phyloP scores from a whole-genome alignment of 306 rosid species.

The Neltuma alba region DNA sequence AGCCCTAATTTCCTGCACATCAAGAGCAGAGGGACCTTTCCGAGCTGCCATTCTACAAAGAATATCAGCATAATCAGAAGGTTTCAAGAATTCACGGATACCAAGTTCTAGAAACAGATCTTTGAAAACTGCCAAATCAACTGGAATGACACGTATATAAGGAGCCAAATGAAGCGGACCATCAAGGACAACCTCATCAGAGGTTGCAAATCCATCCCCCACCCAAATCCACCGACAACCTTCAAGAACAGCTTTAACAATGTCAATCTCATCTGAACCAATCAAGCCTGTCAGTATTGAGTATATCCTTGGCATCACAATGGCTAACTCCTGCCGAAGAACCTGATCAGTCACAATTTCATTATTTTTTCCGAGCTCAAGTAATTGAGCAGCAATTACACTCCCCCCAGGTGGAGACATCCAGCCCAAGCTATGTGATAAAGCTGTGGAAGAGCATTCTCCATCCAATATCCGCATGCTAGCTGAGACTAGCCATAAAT shows the following conservation, averaged over 20 bases:
- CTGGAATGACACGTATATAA: slow-evolving; percentile 90
- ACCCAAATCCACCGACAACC: slow-evolving; percentile 98
- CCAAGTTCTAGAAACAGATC: slow-evolving; percentile 79
- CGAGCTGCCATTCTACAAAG: slow-evolving; percentile 78
- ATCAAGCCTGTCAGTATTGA: slow-evolving; percentile 74
- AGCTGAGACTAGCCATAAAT: slow-evolving; percentile 96
- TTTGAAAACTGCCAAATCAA: slow-evolving; percentile 93
- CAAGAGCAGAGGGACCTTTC: slow-evolving; percentile 87
- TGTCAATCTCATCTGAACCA: slow-evolving; percentile 92
- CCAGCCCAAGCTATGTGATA: slow-evolving; percentile 83
- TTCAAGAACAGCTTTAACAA: slow-evolving; percentile 97
- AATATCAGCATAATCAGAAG: slow-evolving; percentile 77
- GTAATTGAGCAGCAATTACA: slow-evolving; percentile 93
- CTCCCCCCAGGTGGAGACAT: slow-evolving; percentile 89
- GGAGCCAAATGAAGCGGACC: slow-evolving; percentile 98
- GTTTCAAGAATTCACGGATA: slow-evolving; percentile 76
- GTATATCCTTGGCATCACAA: slow-evolving; percentile 93
- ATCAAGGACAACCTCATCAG: slow-evolving; percentile 90
- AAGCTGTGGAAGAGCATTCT: slow-evolving; percentile 88
- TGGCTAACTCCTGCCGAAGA: slow-evolving; percentile 86
- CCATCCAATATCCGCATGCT: slow-evolving; percentile 94
- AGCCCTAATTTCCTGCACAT: slow-evolving; percentile 81
- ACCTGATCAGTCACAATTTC: slow-evolving; percentile 86
- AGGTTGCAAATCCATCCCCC: slow-evolving; percentile 95
- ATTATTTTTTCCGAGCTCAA: slow-evolving; percentile 95